phyloP scores from a whole-genome alignment of 257 asterid species.

The Ophiorrhiza pumila region DNA sequence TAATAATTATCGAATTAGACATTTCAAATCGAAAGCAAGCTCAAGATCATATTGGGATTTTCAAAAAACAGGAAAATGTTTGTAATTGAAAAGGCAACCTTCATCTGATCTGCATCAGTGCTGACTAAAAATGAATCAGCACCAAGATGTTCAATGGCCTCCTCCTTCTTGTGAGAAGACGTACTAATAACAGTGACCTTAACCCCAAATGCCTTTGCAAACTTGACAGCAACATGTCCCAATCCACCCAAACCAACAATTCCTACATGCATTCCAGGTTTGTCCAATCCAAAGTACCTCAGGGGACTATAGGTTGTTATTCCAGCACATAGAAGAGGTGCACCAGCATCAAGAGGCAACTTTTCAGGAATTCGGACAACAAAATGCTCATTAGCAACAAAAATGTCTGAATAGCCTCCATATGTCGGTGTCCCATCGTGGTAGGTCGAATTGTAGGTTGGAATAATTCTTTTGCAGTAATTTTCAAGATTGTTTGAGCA shows the following conservation, averaged over 20 bases:
- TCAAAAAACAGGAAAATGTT: neutral
- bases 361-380: conserved; percentile 50
- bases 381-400: conserved; percentile 43
- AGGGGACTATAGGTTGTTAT: conserved; percentile 57
- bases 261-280: conserved; percentile 45
- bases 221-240: conserved; percentile 59
- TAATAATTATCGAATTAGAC: neutral
- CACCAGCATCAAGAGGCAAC: conserved; percentile 51
- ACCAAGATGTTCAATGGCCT: conserved; percentile 42
- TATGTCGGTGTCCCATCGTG: conserved; percentile 32
- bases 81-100: conserved; percentile 24
- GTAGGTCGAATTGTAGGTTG: conserved; percentile 32
- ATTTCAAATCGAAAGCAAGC: neutral
- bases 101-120: conserved; percentile 39
- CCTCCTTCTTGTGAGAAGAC: conserved; percentile 39
- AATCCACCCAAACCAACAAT: conserved; percentile 62
- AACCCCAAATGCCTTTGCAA: conserved; percentile 58
- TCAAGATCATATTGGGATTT: neutral
- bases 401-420: conserved; percentile 48
- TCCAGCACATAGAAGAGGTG: conserved; percentile 63
- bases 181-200: conserved; percentile 53
- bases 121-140: conserved; percentile 52
- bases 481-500: conserved; percentile 45
- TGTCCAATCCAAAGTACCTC: conserved; percentile 48
- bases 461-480: conserved; percentile 36